Conservation (phyloP, 495 filamentous ascomycete species). For the Penicillium pancosmium region DNA sequence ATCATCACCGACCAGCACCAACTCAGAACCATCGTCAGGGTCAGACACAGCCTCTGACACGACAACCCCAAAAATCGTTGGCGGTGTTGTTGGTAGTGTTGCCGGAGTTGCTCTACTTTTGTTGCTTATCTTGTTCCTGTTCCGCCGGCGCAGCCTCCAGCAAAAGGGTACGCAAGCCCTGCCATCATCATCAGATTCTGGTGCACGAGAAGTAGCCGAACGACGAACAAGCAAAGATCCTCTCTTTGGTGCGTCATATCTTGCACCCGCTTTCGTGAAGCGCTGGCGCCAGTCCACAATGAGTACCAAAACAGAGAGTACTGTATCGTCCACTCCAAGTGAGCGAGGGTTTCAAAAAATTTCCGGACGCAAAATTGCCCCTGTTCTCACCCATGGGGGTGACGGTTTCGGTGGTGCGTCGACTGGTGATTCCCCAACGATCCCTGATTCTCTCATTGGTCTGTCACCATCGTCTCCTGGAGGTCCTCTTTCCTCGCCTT, state of each 20-base stretch:
- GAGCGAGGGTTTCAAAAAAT: slow-evolving; percentile 63
- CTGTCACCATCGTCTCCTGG: slow-evolving; percentile 22
- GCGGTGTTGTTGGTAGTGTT: slow-evolving; percentile 67
- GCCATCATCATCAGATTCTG: slow-evolving; percentile 30
- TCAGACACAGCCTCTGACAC: slow-evolving; percentile 23
- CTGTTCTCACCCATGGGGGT: slow-evolving; percentile 68
- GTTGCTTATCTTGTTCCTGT: slow-evolving; percentile 54
- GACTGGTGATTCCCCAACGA: slow-evolving; percentile 25
- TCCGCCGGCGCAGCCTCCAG: slow-evolving; percentile 52
- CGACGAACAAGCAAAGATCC: slow-evolving; percentile 58
- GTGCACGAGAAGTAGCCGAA: slow-evolving; percentile 44
- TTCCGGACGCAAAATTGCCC: slow-evolving; percentile 71
- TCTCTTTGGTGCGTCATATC: slow-evolving; percentile 56
- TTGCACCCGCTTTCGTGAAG: slow-evolving; percentile 51
- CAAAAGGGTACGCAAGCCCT: slow-evolving; percentile 27
- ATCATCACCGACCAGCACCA: slow-evolving; percentile 22
- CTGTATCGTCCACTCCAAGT: slow-evolving; percentile 35
- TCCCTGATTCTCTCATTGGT: slow-evolving; percentile 18
- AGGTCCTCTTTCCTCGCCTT: slow-evolving; percentile 22
- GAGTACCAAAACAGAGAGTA: slow-evolving; percentile 49
- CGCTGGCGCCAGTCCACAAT: slow-evolving; percentile 41
- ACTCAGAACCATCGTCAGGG: slow-evolving; percentile 19
- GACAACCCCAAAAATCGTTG: slow-evolving; percentile 52
- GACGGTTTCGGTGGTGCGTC: slow-evolving; percentile 66
- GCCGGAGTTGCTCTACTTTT: slow-evolving; percentile 64